A percentile compares a stretch with the other conserved stretches of the same genome.
Evolutionary conservation across 169 alveolate genomes (phyloP).

Genomic region (Plasmodium adleri): DNA sequence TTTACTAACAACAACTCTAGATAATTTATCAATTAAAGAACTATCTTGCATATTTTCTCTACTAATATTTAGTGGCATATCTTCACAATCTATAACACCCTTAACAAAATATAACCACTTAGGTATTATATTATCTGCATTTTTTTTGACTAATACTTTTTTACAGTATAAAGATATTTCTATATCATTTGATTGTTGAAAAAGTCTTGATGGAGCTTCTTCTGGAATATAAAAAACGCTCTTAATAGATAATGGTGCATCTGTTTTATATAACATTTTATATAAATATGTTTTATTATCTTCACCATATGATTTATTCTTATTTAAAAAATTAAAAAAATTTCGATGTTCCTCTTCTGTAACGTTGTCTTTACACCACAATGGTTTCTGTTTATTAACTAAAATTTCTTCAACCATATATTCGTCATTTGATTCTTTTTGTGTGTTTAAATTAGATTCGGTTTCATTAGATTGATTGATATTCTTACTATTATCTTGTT

Average conservation of each 20-base stretch:
- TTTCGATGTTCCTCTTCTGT: conserved; percentile 94
- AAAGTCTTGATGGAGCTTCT: conserved; percentile 92
- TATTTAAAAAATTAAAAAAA: conserved; percentile 88
- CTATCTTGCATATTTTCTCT: conserved; percentile 96
- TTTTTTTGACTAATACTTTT: conserved; percentile 94
- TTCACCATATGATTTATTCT: conserved; percentile 47
- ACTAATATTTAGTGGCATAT: conserved; percentile 96
- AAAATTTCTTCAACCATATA: conserved; percentile 85
- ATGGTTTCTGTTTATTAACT: conserved; percentile 87
- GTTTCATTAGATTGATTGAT: not conserved
- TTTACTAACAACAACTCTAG: conserved; percentile 92
- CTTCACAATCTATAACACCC: conserved; percentile 99
- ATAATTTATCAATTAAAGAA: conserved; percentile 91
- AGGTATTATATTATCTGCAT: conserved; percentile 94
- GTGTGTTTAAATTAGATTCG: conserved; percentile 81
- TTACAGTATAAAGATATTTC: conserved; percentile 91
- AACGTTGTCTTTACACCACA: conserved; percentile 91
- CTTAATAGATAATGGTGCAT: conserved; percentile 95
- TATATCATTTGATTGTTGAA: conserved; percentile 88
- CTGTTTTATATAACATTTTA: conserved; percentile 91
- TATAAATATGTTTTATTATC: conserved; percentile 87
- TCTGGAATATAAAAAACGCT: conserved; percentile 91
- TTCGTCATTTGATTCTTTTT: conserved; percentile 79
- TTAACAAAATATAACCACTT: conserved; percentile 95
- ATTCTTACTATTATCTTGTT: not conserved